A percentile compares a stretch with the other conserved stretches of the same genome.
phyloP scores from a whole-genome alignment of 805 yeast species.

The Saccharomyces paradoxus region DNA sequence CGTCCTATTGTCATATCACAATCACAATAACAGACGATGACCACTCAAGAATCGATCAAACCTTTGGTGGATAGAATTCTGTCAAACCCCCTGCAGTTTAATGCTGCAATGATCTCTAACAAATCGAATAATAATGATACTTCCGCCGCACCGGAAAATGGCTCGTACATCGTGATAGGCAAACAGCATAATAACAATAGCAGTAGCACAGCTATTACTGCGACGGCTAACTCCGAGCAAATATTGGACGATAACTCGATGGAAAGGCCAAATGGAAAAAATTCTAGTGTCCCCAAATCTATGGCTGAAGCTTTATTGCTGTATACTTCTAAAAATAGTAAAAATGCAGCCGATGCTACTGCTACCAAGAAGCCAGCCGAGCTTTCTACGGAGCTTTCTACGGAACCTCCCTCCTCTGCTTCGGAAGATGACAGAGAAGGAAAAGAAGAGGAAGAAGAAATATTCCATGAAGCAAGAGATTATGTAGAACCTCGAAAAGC shows the following conservation, averaged over 20 bases:
- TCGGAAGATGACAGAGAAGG: background rate
- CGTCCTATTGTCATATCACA: background rate
- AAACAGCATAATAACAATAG: slow-evolving; percentile 3
- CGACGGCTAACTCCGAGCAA: background rate
- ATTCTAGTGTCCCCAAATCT: slow-evolving; percentile 47
- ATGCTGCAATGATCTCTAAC: slow-evolving; percentile 12
- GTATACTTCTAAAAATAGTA: slow-evolving; percentile 14
- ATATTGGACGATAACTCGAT: background rate
- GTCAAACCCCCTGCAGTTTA: slow-evolving; percentile 55
- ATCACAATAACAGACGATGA: slow-evolving; percentile 8
- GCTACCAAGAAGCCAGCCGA: background rate
- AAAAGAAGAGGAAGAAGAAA: slow-evolving; percentile 7
- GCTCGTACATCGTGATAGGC: slow-evolving; percentile 41
- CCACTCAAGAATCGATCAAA: slow-evolving; percentile 25
- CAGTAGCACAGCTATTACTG: background rate
- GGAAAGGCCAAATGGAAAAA: slow-evolving; percentile 31
- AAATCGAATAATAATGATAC: background rate
- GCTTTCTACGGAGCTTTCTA: background rate
- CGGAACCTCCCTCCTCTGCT: background rate
- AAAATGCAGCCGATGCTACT: background rate
- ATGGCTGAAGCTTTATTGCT: slow-evolving; percentile 40
- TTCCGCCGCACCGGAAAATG: slow-evolving; percentile 26
- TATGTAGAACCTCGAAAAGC: slow-evolving; percentile 13
- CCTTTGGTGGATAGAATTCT: slow-evolving; percentile 59
- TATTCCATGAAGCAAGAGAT: slow-evolving; percentile 20